Evolutionary conservation across 1,284 basidiomycete genomes (phyloP), one percentile per base, ranked within the genome.

Genomic region (Heterobasidion annosum): DNA sequence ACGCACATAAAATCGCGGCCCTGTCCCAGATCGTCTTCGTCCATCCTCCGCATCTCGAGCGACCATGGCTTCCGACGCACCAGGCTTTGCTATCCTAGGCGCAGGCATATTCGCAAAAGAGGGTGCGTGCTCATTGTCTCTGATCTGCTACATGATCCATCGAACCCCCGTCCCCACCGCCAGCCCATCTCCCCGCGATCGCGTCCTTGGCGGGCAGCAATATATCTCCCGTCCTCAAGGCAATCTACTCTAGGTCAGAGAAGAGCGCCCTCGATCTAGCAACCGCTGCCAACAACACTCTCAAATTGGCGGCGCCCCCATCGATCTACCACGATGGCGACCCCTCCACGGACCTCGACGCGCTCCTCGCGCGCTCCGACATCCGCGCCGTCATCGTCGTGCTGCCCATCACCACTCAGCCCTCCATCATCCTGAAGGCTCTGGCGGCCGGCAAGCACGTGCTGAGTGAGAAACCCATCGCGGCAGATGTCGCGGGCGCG

Each of bases 391-490:
- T 93, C 47, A 79, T 92, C 63, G 71, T 93, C 50, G 83, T 81
- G 1, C 73, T 94, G 9, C 91, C 92, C 0, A 93, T 94, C 66
- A 79, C 79, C 0, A 63, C 75, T 10, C 90, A 92, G 66, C 89
- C 91, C 1, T 69, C 70, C 8, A 71, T 92, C 53, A 73, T 94
- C 56, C 67, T 81, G 55, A 78, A 77, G 61, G 76, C 78, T 1
- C 70, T 86, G 43, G 74, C 71, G 10, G 85, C 87, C 0, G 89
- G 91, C 19, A 94, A 94, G 70, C 88, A 93, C 62, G 90, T 94
- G 50, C 67, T 94, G 54, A 87, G 84, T 67, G 87, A 93, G 74
- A 94, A 94, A 64, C 92, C 92, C 6, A 75, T 93, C n/a, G 88
- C 82, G 1, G 74, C 82, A 42, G 82, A 86, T 61, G 82, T 93